A percentile compares a stretch with the other conserved stretches of the same genome.
Evolutionary conservation across 2,329 filamentous ascomycete genomes (phyloP).

Genomic region (Penicillium sp.): DNA sequence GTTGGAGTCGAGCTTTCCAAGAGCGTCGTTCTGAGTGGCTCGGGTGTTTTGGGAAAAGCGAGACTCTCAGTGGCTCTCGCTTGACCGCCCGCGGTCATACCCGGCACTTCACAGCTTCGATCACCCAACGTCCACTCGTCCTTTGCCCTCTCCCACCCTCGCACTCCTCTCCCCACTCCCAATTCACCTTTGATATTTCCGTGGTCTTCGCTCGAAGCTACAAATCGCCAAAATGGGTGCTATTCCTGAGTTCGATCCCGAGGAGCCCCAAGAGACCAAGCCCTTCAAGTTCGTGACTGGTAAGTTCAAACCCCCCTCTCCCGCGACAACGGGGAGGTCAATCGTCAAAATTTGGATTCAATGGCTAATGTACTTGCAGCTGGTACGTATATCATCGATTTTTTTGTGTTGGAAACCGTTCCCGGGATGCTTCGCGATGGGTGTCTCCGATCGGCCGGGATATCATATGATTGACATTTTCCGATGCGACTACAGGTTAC

Average conservation of each 20-base stretch:
- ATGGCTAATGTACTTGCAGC: conserved; percentile 48
- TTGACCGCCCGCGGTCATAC: conserved; percentile 40
- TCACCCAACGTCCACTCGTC: conserved; percentile 30
- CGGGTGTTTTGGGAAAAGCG: conserved; percentile 38
- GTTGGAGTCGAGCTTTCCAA: conserved; percentile 11
- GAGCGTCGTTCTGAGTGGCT: conserved; percentile 16
- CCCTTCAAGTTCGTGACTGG: conserved; percentile 99
- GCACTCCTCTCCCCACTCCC: conserved; percentile 23
- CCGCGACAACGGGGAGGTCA: conserved; percentile 25
- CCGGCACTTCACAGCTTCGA: conserved; percentile 38
- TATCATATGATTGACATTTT: conserved; percentile 31
- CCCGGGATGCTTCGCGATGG: conserved; percentile 8
- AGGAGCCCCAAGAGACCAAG: conserved; percentile 86
- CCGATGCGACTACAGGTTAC: conserved; percentile 66
- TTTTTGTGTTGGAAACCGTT: conserved; percentile 10
- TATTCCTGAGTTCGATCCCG: conserved; percentile 59
- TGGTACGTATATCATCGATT: conserved; percentile 43
- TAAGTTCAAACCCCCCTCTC: conserved; percentile 51
- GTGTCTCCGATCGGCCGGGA: conserved; percentile 15
- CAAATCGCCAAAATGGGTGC: conserved; percentile 75
- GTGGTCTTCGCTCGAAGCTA: conserved; percentile 21
- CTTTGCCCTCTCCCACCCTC: conserved; percentile 26
- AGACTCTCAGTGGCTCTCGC: conserved; percentile 36
- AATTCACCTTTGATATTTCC: conserved; percentile 16
- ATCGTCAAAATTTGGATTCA: conserved; percentile 24